Percentiles rank a stretch among this genome's conserved stretches.
phyloP scores from a whole-genome alignment of 2,329 filamentous ascomycete genomes.

The Gnomoniopsis smithogilvyi region DNA sequence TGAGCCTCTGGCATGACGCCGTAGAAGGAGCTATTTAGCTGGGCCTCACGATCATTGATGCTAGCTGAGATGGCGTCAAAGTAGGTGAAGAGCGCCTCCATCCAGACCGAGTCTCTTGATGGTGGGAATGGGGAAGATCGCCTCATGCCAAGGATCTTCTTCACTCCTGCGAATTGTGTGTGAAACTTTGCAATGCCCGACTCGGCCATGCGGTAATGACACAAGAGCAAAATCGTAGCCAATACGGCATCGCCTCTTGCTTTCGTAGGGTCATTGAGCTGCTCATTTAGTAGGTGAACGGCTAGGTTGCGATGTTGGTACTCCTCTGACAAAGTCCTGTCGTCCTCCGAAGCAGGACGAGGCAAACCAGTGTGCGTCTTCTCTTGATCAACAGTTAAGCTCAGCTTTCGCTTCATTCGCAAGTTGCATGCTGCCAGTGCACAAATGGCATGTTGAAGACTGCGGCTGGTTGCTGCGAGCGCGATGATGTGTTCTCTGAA shows the following conservation, averaged over 20 bases:
- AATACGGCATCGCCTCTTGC: conserved; percentile 83
- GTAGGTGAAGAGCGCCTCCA: conserved; percentile 89
- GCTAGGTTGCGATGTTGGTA: conserved; percentile 78
- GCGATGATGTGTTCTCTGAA: conserved; percentile 80
- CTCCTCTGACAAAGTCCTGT: conserved; percentile 72
- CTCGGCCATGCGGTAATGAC: conserved; percentile 90
- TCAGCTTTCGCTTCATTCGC: conserved; percentile 73
- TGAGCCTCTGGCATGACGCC: conserved; percentile 47
- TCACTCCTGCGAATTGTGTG: conserved; percentile 88
- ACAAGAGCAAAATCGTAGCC: conserved; percentile 82
- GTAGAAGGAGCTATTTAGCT: conserved; percentile 68
- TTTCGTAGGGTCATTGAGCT: conserved; percentile 72
- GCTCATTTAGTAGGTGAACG: conserved; percentile 77
- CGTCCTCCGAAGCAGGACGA: conserved; percentile 38
- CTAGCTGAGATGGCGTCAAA: conserved; percentile 91
- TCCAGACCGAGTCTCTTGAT: conserved; percentile 76
- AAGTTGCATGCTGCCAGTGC: conserved; percentile 86
- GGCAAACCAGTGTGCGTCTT: conserved; percentile 46
- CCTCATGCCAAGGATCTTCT: conserved; percentile 80
- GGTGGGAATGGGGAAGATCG: conserved; percentile 49
- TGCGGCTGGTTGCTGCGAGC: conserved; percentile 73
- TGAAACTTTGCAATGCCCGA: conserved; percentile 91
- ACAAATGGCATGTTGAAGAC: conserved; percentile 89
- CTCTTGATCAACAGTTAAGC: conserved; percentile 47
- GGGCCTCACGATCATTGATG: conserved; percentile 86